Base-by-base conservation (phyloP, 2,329 filamentous ascomycete genomes). In the Penicillium sp. region DNA sequence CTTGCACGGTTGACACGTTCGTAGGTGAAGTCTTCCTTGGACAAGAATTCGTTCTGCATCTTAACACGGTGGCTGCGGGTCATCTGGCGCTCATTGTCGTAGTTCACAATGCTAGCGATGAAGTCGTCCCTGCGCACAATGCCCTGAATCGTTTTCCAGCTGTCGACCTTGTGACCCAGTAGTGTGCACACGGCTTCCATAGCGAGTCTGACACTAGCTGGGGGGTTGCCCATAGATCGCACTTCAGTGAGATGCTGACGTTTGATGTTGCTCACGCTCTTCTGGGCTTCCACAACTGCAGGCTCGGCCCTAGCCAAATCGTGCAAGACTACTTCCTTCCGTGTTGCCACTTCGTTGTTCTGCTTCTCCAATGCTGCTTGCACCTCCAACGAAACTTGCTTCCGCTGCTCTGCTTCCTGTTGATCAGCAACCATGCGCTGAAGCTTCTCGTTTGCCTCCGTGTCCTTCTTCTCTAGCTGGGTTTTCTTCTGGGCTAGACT, bases 251-350 rank as follows among this genome's bases (percentile, higher is more conserved):
- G 77, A 67, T 98, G 93, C 64, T 95, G 89, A 62, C 86, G 83
- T 75, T 97, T 98, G 74, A 98, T 98, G 74, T 94, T 96, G 73
- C 87, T 93, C 67, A 98, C 94, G 69, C 90, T 96, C 64, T 89
- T 87, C 72, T 93, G 87, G 33, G 93, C 93, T 67, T 94, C 89
- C 47, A 86, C 72, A 39, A 98, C 93, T 33, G 93, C 93, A 7
- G 93, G 93, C 63, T 97, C 91, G 10, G 93, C 93, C 61, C 81
- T 84, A 19, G 88, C 91, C 43, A 98, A 75, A 71, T 98, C 93
- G 54, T 81, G 78, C 55, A 94, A 70, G 23, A 97, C 94, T 41
- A 94, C 82, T 65, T 91, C 83, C 64, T 80, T 85, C 50, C 93
- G 84, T 52, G 79, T 75, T 3, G 88, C 86, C 29, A 98, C 89